Evolutionary conservation across 257 asterid species (phyloP).

Genomic region (Petunia secreta): DNA sequence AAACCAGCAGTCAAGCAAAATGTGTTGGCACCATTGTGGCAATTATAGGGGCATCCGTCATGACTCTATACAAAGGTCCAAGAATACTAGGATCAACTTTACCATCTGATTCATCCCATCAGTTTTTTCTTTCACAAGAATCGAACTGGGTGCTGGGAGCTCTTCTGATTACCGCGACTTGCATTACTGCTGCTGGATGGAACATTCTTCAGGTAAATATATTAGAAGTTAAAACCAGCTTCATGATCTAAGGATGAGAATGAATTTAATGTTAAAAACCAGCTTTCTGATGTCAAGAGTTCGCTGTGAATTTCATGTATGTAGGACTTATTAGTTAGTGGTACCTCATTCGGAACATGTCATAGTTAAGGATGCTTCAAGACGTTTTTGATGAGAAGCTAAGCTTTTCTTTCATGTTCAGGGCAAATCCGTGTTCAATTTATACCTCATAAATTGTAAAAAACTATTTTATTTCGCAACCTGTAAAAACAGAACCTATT

Average conservation of each 20-base stretch:
- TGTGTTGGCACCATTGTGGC: constrained; percentile 30
- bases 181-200: constrained; percentile 33
- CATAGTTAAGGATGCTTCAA: not conserved
- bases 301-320: not conserved
- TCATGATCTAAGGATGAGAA: not conserved
- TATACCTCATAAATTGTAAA: not conserved
- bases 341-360: not conserved
- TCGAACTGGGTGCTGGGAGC: constrained; percentile 38
- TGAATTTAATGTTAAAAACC: not conserved
- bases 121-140: constrained; percentile 17
- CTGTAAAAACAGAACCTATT: no score
- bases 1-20: constrained; percentile 30
- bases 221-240: not conserved
- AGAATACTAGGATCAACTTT: constrained; percentile 11
- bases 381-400: no score
- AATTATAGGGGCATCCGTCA: constrained; percentile 34
- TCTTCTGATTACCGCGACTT: constrained; percentile 27
- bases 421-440: not conserved
- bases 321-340: not conserved
- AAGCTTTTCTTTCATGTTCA: no score
- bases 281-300: not conserved
- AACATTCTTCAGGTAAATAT: constrained; percentile 39
- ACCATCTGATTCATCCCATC: constrained; percentile 11
- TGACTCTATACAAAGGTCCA: constrained; percentile 38
- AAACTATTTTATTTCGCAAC: not conserved